These are phyloP conservation scores for Pelargonium citronellum DNA, from an alignment of 441 rosid species.

Conservation along the genomic window DNA sequence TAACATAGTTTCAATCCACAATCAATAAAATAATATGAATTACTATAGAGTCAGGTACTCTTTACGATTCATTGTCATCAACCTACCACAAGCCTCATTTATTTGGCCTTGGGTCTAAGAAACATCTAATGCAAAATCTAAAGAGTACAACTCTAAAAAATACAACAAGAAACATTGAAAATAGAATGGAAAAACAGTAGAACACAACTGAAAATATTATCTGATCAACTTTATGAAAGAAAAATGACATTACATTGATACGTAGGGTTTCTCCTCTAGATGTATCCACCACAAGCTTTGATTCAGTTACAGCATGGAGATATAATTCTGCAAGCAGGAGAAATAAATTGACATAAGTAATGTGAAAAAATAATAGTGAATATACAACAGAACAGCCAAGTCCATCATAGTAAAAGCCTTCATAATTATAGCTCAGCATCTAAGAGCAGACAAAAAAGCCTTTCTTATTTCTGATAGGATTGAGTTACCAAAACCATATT, in stretches of 20 bases:
- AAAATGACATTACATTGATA: slow-evolving; percentile 55
- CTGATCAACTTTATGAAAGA: neutral
- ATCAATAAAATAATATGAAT: neutral
- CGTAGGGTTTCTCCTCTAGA: slow-evolving; percentile 87
- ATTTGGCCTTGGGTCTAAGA: neutral
- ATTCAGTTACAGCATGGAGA: slow-evolving; percentile 72
- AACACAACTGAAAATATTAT: neutral
- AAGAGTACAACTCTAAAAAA: neutral
- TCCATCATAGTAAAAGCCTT: neutral
- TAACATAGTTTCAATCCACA: neutral
- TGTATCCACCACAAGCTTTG: slow-evolving; percentile 85
- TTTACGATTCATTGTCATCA: neutral
- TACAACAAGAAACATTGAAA: neutral
- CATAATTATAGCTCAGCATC: neutral
- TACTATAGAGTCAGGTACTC: neutral
- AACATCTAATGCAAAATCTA: neutral
- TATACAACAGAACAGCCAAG: neutral
- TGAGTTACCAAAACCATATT: neutral
- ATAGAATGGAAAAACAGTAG: neutral
- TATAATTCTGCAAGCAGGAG: slow-evolving; percentile 53
- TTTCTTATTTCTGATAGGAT: neutral
- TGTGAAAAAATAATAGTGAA: neutral
- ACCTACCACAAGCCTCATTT: neutral
- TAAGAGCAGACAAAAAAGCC: neutral
- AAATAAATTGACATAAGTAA: slow-evolving; percentile 6